A percentile compares a stretch with the other conserved stretches of the same genome.
Evolutionary conservation across 139 green algal species (phyloP).

Genomic region (Tetratostichococcus sp.): DNA sequence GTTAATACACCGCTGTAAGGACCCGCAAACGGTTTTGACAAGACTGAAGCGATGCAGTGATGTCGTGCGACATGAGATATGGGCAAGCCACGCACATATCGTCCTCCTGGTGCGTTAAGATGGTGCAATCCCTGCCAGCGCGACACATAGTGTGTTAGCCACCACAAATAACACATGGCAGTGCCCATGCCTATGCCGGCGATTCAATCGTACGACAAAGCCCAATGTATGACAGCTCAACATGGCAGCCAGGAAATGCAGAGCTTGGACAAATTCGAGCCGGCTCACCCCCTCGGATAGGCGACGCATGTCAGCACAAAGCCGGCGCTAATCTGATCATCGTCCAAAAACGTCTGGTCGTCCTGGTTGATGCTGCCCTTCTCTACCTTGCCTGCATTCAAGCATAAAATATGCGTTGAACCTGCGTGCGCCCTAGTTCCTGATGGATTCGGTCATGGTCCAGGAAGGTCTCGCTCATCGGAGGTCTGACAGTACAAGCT

Average conservation of each 20-base stretch:
- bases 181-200: not conserved
- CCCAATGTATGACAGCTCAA: too few species aligned
- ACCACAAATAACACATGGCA: not conserved
- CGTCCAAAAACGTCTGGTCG: constrained; percentile 79
- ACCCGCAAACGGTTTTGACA: not conserved
- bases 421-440: not conserved
- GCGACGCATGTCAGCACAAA: constrained; percentile 50
- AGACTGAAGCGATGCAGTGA: not conserved
- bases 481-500: too few species aligned
- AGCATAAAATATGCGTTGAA: not conserved
- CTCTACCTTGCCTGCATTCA: constrained; percentile 56
- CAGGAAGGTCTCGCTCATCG: too few species aligned
- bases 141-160: too few species aligned
- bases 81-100: constrained; percentile 60
- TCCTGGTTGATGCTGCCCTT: constrained; percentile 66
- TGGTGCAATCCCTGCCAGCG: constrained; percentile 47
- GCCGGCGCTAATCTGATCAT: constrained; percentile 71
- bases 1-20: too few species aligned
- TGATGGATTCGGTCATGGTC: too few species aligned
- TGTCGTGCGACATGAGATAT: too few species aligned
- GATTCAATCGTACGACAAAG: not conserved
- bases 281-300: not conserved
- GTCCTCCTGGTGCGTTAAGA: constrained; percentile 71
- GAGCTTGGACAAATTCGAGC: too few species aligned
- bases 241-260: too few species aligned